These are phyloP conservation scores for Physcia stellaris DNA, from an alignment of 495 filamentous ascomycete genomes.

Conservation along the genomic window DNA sequence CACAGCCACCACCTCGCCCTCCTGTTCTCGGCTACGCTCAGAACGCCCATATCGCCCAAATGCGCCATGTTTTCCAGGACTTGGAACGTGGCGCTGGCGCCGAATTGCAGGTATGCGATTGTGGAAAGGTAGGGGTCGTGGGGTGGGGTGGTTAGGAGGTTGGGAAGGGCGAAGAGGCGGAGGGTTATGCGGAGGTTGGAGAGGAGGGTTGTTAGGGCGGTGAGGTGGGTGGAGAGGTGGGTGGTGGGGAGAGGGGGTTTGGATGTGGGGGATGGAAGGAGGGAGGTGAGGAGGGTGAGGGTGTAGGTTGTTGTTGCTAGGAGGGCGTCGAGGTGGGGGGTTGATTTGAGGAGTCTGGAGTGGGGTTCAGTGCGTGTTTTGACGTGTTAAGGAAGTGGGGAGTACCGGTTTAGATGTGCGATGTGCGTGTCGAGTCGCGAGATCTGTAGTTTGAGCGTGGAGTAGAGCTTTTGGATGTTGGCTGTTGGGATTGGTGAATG, in stretches of 20 bases:
- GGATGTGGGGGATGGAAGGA: slow-evolving; percentile 12
- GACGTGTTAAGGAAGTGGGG: slow-evolving; percentile 23
- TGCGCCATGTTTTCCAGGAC: slow-evolving; percentile 73
- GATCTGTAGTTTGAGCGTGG: background rate
- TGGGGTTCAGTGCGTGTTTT: slow-evolving; percentile 20
- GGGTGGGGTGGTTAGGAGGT: slow-evolving; percentile 62
- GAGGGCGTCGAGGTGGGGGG: slow-evolving; percentile 45
- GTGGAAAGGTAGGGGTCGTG: slow-evolving; percentile 27
- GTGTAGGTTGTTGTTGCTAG: slow-evolving; percentile 54
- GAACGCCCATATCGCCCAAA: slow-evolving; percentile 53
- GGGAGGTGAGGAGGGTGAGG: slow-evolving; percentile 30
- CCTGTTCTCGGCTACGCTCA: slow-evolving; percentile 40
- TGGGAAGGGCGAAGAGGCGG: slow-evolving; percentile 65
- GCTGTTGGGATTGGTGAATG: slow-evolving; percentile 4
- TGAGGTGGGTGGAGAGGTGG: slow-evolving; percentile 12
- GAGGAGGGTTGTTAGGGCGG: slow-evolving; percentile 35
- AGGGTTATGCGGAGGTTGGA: slow-evolving; percentile 57
- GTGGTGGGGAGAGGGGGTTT: slow-evolving; percentile 7
- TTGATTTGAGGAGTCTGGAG: slow-evolving; percentile 39
- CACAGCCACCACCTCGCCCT: slow-evolving; percentile 49
- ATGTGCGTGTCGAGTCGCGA: background rate
- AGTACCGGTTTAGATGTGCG: slow-evolving; percentile 11
- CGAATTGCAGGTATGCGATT: slow-evolving; percentile 55
- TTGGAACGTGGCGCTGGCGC: slow-evolving; percentile 55
- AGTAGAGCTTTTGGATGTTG: background rate